Percentiles rank a stretch among this genome's conserved stretches.
phyloP scores from a whole-genome alignment of 2,329 filamentous ascomycete species.

The Lasiodiplodia sp. region DNA sequence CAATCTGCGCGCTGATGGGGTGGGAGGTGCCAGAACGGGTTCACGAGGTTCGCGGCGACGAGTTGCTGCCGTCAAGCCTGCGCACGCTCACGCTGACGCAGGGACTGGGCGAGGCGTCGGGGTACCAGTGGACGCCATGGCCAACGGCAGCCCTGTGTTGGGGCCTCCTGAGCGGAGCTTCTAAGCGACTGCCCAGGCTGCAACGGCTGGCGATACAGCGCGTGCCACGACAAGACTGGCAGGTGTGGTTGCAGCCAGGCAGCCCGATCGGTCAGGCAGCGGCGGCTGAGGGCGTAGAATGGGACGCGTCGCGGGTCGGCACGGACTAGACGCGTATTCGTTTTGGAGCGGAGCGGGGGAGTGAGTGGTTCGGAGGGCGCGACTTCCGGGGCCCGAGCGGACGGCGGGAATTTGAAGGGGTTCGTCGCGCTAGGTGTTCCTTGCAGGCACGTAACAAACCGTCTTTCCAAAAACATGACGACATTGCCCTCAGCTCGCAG shows the following conservation, averaged over 20 bases:
- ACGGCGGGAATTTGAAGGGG: not conserved
- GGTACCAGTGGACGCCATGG: not conserved
- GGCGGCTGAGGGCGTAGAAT: not conserved
- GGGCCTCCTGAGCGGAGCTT: not conserved
- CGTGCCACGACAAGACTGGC: not conserved
- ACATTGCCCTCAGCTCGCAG: not conserved
- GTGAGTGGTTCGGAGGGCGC: conserved; percentile 5
- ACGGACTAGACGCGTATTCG: not conserved
- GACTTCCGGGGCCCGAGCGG: not conserved
- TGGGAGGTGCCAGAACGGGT: conserved; percentile 72
- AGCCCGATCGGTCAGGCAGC: not conserved
- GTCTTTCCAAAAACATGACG: conserved; percentile 1
- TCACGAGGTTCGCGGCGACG: conserved; percentile 32
- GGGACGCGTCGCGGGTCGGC: not conserved
- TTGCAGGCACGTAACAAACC: not conserved
- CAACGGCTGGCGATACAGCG: not conserved
- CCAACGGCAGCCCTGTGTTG: not conserved
- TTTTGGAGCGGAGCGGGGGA: not conserved
- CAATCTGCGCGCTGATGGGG: conserved; percentile 66
- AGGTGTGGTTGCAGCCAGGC: not conserved
- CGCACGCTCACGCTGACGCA: not conserved
- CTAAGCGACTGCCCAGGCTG: not conserved
- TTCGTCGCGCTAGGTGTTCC: conserved; percentile 1
- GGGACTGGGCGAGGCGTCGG: not conserved
- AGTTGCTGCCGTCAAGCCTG: not conserved